Evolutionary conservation across 495 filamentous ascomycete genomes (phyloP).

Genomic region (Xylaria bambusicola): DNA sequence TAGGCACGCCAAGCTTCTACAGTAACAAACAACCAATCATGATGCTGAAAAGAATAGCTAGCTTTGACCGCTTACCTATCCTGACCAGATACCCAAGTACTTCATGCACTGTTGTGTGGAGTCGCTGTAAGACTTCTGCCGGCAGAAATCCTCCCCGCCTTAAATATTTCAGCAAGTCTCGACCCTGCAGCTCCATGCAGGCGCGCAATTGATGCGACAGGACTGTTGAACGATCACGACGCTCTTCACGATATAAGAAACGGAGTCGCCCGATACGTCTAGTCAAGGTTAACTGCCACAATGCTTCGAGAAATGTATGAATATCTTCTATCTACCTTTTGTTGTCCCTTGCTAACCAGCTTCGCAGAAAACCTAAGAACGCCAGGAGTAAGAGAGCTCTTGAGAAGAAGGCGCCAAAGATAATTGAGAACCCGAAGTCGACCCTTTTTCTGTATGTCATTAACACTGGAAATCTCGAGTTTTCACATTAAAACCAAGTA

Average conservation of each 20-base stretch:
- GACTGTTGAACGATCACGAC: neutral
- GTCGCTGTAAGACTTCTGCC: slow-evolving; percentile 7
- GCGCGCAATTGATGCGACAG: slow-evolving; percentile 10
- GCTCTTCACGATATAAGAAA: too few species aligned
- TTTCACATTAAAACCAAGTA: too few species aligned
- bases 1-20: too few species aligned
- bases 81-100: too few species aligned
- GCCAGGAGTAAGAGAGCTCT: slow-evolving; percentile 91
- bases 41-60: too few species aligned
- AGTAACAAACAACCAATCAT: too few species aligned
- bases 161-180: slow-evolving; percentile 20
- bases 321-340: neutral
- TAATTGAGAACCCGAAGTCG: slow-evolving; percentile 81
- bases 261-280: too few species aligned
- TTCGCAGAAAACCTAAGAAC: slow-evolving; percentile 71
- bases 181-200: neutral
- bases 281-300: too few species aligned
- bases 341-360: neutral
- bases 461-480: too few species aligned
- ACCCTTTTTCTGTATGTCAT: slow-evolving; percentile 67
- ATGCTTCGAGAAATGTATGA: slow-evolving; percentile 22
- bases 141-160: slow-evolving; percentile 18
- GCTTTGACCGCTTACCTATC: slow-evolving; percentile 7
- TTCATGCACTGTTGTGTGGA: neutral
- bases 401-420: slow-evolving; percentile 87